These are phyloP conservation scores for Arabis hirsuta DNA, from an alignment of 345 rosid species.

Conservation along the genomic window DNA sequence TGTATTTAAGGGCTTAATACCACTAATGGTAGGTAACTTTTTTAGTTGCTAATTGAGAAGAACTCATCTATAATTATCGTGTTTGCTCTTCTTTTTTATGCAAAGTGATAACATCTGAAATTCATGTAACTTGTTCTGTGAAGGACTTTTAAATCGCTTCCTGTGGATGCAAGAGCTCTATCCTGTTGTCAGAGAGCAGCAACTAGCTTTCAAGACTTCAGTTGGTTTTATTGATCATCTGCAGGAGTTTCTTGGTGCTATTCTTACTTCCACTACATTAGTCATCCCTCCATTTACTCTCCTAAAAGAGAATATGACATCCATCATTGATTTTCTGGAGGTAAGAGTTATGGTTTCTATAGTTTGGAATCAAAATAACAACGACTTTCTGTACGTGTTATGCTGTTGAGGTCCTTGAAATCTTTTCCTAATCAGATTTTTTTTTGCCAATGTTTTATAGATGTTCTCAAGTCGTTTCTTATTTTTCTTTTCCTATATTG, in stretches of 20 bases:
- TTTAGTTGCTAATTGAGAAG: background rate
- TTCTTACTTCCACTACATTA: constrained; percentile 67
- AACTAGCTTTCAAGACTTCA: constrained; percentile 78
- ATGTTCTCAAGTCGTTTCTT: constrained; percentile 4
- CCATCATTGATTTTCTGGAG: constrained; percentile 68
- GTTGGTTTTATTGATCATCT: constrained; percentile 90
- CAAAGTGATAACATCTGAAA: constrained; percentile 24
- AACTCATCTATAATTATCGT: constrained; percentile 21
- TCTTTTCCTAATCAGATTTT: background rate
- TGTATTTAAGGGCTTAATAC: background rate
- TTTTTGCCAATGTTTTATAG: constrained; percentile 8
- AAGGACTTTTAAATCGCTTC: constrained; percentile 92
- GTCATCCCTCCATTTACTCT: constrained; percentile 67
- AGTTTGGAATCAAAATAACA: constrained; percentile 1
- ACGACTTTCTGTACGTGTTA: constrained; percentile 10
- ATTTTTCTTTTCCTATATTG: constrained; percentile 20
- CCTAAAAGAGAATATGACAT: constrained; percentile 54
- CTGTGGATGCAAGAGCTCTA: constrained; percentile 85
- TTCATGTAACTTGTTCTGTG: constrained; percentile 27
- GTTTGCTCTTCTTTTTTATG: constrained; percentile 24
- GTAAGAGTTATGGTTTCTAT: constrained; percentile 47
- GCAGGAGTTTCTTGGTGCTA: constrained; percentile 84
- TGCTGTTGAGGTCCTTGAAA: constrained; percentile 22
- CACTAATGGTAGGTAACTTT: background rate
- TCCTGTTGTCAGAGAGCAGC: constrained; percentile 66